Percentiles rank a stretch among this genome's conserved stretches.
These are phyloP conservation scores for Xylaria grammica DNA, from an alignment of 495 filamentous ascomycete species.

Conservation along the genomic window DNA sequence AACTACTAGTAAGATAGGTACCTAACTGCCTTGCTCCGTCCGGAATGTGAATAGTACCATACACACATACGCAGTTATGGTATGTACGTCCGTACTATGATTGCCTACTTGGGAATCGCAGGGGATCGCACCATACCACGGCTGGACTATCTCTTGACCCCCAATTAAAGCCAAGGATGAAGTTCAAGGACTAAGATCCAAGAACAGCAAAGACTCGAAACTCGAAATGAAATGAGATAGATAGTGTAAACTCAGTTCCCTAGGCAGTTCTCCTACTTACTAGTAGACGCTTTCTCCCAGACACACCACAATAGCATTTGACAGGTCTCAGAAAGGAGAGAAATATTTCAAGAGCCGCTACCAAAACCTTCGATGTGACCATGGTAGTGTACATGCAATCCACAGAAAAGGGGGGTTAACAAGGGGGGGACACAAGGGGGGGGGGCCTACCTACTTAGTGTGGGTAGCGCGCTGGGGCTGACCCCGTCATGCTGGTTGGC, in stretches of 20 bases:
- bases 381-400: not conserved
- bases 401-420: conserved; percentile 12
- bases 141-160: not conserved
- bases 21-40: not conserved
- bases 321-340: conserved; percentile 4
- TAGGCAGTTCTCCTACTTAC: no score
- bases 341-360: not conserved
- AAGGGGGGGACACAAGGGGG: no score
- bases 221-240: conserved; percentile 14
- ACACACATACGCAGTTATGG: not conserved
- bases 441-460: no score
- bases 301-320: not conserved
- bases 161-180: not conserved
- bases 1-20: not conserved
- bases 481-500: not conserved
- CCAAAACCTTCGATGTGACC: conserved; percentile 3
- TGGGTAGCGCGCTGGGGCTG: no score
- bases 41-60: conserved; percentile 9
- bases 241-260: not conserved
- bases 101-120: not conserved
- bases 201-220: conserved; percentile 19
- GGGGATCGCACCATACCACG: not conserved
- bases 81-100: not conserved
- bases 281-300: no score
- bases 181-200: conserved; percentile 13